These are phyloP conservation scores for Amanita fuliginea DNA, from an alignment of 768 basidiomycete species.

Conservation along the genomic window DNA sequence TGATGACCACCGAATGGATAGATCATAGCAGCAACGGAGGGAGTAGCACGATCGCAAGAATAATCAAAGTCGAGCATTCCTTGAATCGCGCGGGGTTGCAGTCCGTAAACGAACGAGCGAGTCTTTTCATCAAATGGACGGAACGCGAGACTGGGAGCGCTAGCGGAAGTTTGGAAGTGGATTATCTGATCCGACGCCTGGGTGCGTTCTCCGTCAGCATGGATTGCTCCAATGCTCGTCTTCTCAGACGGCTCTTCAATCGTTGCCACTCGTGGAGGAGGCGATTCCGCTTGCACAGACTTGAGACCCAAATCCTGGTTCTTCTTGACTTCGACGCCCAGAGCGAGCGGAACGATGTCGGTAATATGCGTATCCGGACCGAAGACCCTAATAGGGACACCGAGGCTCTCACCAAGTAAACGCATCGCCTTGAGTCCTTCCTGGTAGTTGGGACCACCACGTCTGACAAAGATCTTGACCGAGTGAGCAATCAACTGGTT, in stretches of 20 bases:
- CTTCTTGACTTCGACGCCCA: constrained; percentile 63
- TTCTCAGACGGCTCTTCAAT: constrained; percentile 10
- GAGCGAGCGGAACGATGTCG: constrained; percentile 96
- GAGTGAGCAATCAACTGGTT: constrained; percentile 68
- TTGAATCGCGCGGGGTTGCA: constrained; percentile 98
- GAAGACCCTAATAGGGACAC: constrained; percentile 93
- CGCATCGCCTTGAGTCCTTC: constrained; percentile 97
- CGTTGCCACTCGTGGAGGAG: constrained; percentile 25
- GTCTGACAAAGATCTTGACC: constrained; percentile 94
- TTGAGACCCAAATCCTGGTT: constrained; percentile 16
- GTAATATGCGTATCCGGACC: constrained; percentile 99
- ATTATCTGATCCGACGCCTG: constrained; percentile 87
- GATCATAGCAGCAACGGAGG: constrained; percentile 98
- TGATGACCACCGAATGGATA: constrained; percentile 99
- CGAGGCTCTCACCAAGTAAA: constrained; percentile 91
- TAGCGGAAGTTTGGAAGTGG: constrained; percentile 53
- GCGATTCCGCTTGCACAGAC: constrained; percentile 27
- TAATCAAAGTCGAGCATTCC: constrained; percentile 97
- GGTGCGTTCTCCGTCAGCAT: constrained; percentile 68
- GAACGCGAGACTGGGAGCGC: constrained; percentile 58
- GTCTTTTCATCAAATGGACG: constrained; percentile 89
- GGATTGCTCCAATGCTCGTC: constrained; percentile 57
- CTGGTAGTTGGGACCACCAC: constrained; percentile 99
- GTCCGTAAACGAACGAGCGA: constrained; percentile 96
- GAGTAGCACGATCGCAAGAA: constrained; percentile 85